phyloP scores from a whole-genome alignment of 148 eudicot genomes.

The Fagopyrum esculentum region DNA sequence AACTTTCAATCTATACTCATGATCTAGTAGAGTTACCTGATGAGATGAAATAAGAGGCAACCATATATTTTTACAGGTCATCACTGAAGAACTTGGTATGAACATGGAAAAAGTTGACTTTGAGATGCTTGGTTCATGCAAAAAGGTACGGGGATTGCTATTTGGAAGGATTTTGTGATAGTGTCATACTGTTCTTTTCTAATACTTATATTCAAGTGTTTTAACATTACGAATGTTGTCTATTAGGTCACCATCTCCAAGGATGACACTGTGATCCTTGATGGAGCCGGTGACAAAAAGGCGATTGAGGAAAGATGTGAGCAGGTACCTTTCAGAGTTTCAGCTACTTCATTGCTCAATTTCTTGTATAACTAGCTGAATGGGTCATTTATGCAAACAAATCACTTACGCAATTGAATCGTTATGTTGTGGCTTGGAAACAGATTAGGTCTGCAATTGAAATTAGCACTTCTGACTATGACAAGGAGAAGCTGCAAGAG shows the following conservation, averaged over 20 bases:
- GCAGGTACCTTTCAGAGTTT: constrained; percentile 36
- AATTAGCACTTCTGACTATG: constrained; percentile 71
- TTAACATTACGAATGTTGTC: neutral
- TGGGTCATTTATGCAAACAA: neutral
- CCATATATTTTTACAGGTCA: constrained; percentile 31
- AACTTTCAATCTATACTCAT: neutral
- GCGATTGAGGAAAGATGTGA: constrained; percentile 87
- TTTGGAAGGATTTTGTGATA: neutral
- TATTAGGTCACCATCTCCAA: constrained; percentile 73
- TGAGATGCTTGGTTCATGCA: constrained; percentile 84
- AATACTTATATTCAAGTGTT: neutral
- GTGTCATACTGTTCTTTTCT: neutral
- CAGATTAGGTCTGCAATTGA: constrained; percentile 71
- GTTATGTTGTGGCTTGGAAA: constrained; percentile 2
- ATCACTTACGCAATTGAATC: neutral
- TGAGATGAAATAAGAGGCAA: neutral
- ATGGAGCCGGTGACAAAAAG: constrained; percentile 89
- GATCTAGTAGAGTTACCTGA: neutral
- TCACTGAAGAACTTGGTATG: constrained; percentile 93
- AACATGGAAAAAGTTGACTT: constrained; percentile 69
- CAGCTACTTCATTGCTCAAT: neutral
- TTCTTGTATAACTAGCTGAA: neutral
- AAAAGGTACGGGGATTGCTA: constrained; percentile 39
- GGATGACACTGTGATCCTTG: constrained; percentile 88
- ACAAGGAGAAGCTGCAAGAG: constrained; percentile 84